These are phyloP conservation scores for Myxozyma kluyveri DNA, from an alignment of 805 yeast species.

Conservation along the genomic window DNA sequence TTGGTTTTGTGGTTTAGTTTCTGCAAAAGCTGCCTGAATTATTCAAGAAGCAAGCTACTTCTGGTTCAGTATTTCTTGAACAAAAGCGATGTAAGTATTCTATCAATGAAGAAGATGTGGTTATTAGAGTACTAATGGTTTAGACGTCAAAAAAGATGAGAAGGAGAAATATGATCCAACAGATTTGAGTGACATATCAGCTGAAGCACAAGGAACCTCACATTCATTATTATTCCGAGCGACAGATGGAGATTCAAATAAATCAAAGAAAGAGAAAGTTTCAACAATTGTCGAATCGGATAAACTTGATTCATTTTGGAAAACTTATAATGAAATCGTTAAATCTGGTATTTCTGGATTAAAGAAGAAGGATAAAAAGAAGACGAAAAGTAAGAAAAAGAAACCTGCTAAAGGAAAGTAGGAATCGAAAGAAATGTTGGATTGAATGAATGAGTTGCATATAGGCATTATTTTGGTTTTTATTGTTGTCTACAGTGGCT, in stretches of 20 bases:
- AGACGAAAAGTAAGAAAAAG: constrained; percentile 54
- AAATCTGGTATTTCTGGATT: constrained; percentile 73
- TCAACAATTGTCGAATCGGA: constrained; percentile 69
- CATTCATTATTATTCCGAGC: constrained; percentile 70
- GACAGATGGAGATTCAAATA: constrained; percentile 54
- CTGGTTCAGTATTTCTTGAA: constrained; percentile 40
- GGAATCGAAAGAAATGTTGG: constrained; percentile 3
- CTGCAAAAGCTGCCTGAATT: constrained; percentile 33
- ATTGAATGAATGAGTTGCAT: not conserved
- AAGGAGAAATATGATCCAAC: constrained; percentile 18
- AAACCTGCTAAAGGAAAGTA: constrained; percentile 30
- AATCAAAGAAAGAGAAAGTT: constrained; percentile 47
- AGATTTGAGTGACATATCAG: constrained; percentile 15
- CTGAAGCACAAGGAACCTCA: constrained; percentile 31
- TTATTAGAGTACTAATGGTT: constrained; percentile 19
- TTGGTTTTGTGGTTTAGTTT: constrained; percentile 31
- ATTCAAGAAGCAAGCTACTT: constrained; percentile 32
- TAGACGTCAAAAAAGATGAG: constrained; percentile 19
- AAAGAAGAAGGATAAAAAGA: constrained; percentile 77
- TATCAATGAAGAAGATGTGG: constrained; percentile 7
- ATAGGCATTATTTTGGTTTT: constrained; percentile 56
- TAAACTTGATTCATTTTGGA: constrained; percentile 71
- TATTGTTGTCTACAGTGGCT: too few relatives aligned
- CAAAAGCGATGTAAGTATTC: constrained; percentile 38
- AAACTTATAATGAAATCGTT: constrained; percentile 62